Base-by-base conservation (phyloP, 148 eudicot species). In the Oxyria digyna region DNA sequence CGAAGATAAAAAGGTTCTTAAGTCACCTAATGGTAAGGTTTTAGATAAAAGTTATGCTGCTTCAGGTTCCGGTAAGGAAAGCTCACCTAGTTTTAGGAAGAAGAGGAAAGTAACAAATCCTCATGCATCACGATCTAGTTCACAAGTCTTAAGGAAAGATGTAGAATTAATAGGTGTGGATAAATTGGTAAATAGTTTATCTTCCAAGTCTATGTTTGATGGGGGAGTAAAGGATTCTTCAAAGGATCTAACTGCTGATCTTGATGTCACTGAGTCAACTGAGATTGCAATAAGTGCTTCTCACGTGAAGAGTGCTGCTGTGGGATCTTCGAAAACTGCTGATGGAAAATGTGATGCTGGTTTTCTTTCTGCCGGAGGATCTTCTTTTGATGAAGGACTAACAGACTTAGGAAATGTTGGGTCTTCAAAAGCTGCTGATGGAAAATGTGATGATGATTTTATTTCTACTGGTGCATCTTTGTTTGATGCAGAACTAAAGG, bases 31-130 rank as follows among this genome's bases (percentile, higher is more conserved):
- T 42, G 72, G 70, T 48, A 62, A 65, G 69, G 69, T 69, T 42
- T 78, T 73, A 57, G 73, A 63, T 78, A 75, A 72, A 74, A 70
- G 67, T 67, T 74, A 64, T 55, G 70, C 72, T 26, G 46, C 5
- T 43, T 72, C 32, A 66, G 81, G 65, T 54, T 48, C 70, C 55
- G 70, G 45, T 35, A 72, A 73, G 71, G 68, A 54, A 62, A 62
- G 75, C 67, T 52, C 73, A 7, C 71, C 37, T 54, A 72, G 10
- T 72, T 14, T 42, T 75, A 80, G 81, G 76, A 84, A 72, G 78
- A 91, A 74, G 74, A 86, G 81, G 66, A 82, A 74, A 73, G 62
- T 74, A 18, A 37, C n/a, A 21, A 70, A 33, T 59, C 48, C 64
- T 67, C 33, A 45, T 73, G 37, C 81, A 18, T 42, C 26, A 69